Conservation (phyloP, 768 basidiomycete genomes). For the Auricularia sp. region DNA sequence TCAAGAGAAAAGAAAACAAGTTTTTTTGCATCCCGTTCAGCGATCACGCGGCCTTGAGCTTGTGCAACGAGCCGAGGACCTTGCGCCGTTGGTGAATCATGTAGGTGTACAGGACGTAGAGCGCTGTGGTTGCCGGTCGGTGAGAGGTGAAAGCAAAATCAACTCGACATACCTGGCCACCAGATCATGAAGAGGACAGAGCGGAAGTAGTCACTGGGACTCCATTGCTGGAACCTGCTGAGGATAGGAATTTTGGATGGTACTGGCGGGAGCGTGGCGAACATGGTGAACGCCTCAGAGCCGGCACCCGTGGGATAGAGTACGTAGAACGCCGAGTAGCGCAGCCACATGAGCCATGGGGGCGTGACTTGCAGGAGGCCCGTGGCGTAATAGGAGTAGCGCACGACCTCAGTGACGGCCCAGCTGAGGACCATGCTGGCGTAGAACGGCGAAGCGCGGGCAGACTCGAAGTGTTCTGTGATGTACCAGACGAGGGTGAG, state of each 20-base stretch:
- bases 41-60: neutral
- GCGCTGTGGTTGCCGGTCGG: conserved; percentile 18
- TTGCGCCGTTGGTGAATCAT: conserved; percentile 50
- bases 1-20: no score
- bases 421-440: conserved; percentile 89
- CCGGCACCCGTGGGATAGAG: conserved; percentile 91
- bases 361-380: conserved; percentile 47
- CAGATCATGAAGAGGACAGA: conserved; percentile 61
- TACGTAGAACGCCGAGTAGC: conserved; percentile 88
- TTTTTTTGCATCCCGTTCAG: no score
- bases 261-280: conserved; percentile 59
- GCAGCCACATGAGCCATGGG: conserved; percentile 47
- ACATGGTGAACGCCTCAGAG: conserved; percentile 80
- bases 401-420: conserved; percentile 84
- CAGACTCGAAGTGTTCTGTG: conserved; percentile 53
- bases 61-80: conserved; percentile 30
- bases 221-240: conserved; percentile 35
- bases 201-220: conserved; percentile 44
- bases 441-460: conserved; percentile 65
- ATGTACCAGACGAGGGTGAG: conserved; percentile 83
- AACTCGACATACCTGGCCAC: conserved; percentile 66
- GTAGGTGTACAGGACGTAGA: conserved; percentile 48
- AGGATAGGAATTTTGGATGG: conserved; percentile 30
- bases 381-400: conserved; percentile 80
- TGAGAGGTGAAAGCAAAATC: conserved; percentile 4